Evolutionary conservation across 108 stramenopile genomes (phyloP), one percentile per base, ranked within the genome.

Genomic region (Epithemia pelagica): DNA sequence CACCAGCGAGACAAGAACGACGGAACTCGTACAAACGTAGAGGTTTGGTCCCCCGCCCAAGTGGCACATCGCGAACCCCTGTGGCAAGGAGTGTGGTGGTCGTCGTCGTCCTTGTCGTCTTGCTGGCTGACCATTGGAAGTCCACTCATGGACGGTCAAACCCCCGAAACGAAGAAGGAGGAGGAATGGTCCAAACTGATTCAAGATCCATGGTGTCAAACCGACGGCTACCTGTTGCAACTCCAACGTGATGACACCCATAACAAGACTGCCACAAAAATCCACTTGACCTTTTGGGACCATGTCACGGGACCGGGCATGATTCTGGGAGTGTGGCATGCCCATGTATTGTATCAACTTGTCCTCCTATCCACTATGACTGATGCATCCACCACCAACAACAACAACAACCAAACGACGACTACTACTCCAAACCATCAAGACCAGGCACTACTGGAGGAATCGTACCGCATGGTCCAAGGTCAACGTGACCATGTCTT

Each of bases 251-350:
- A n/a, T n/a, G 5, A 5, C 37, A 32, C 37, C 22, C n/a, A 70
- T 51, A 27, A 66, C 20, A 32, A 62, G 26, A 69, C 21, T 24
- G 27, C 15, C 25, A 30, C 30, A 20, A 52, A 52, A 21, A 61
- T 78, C 10, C 72, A 75, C 68, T 31, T 83, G 18, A 54, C 74
- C 0, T 83, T 79, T 54, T 78, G 78, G n/a, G 71, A 82, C 37
- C 66, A 70, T 52, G 82, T 84, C 24, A 61, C 54, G 22, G 87
- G 79, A 8, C 62, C 71, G 23, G 86, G 88, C 67, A 20, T 91
- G n/a, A 68, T 86, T 31, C 59, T 64, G 46, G 90, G 87, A 29
- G 83, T 88, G 74, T 78, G 74, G 62, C 89, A 90, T 74, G 86
- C 89, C 15, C 86, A 79, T 58, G 52, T 70, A 23, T 32, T 74